Percentiles rank a stretch among this genome's conserved stretches.
phyloP scores from a whole-genome alignment of 257 asterid species.

The Capsicum rhomboideum region DNA sequence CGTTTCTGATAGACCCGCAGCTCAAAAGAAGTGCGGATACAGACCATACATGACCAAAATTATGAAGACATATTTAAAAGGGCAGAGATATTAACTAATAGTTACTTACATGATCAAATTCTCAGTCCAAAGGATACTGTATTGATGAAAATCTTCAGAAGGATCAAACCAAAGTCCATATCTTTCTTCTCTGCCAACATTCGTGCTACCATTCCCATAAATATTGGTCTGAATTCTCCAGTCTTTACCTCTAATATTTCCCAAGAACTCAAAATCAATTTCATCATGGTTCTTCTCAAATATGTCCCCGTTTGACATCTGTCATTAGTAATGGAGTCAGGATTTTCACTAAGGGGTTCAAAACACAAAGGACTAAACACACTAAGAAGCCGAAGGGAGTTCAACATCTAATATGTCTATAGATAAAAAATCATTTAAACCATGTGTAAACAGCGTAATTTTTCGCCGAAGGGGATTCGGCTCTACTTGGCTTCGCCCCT shows the following conservation, averaged over 20 bases:
- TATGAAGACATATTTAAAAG: not conserved
- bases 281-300: constrained; percentile 83
- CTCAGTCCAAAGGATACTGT: constrained; percentile 65
- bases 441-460: too few relatives aligned
- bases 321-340: too few relatives aligned
- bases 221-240: constrained; percentile 88
- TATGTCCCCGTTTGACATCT: constrained; percentile 81
- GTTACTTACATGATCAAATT: constrained; percentile 50
- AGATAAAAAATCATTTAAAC: too few relatives aligned
- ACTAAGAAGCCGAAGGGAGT: too few relatives aligned
- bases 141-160: constrained; percentile 72
- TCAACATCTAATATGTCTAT: too few relatives aligned
- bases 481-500: too few relatives aligned
- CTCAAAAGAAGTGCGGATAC: too few relatives aligned
- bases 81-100: not conserved
- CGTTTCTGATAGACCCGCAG: too few relatives aligned
- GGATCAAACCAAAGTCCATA: constrained; percentile 90
- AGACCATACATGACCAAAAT: not conserved
- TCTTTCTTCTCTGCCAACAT: constrained; percentile 75
- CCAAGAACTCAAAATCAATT: constrained; percentile 85
- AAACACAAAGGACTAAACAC: too few relatives aligned
- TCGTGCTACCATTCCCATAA: constrained; percentile 88
- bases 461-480: too few relatives aligned
- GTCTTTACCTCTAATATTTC: constrained; percentile 70
- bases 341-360: too few relatives aligned